These are phyloP conservation scores for Pythium vanterpoolii DNA, from an alignment of 352 stramenopile species.

Conservation along the genomic window DNA sequence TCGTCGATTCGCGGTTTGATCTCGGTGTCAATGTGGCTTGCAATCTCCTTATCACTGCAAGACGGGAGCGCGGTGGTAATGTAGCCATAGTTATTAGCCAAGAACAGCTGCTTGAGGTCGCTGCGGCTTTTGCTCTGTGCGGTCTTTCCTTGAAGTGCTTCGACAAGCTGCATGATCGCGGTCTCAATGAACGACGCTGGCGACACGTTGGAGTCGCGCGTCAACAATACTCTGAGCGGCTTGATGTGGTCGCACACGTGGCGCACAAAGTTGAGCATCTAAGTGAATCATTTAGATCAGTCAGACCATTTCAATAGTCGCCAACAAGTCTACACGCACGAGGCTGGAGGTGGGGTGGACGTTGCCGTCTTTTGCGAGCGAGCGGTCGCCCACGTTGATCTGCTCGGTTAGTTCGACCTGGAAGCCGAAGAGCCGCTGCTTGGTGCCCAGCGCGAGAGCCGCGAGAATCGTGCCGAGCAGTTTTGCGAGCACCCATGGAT, in stretches of 20 bases:
- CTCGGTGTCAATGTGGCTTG: constrained; percentile 46
- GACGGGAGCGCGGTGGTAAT: constrained; percentile 75
- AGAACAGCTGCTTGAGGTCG: constrained; percentile 83
- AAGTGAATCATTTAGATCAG: too few relatives aligned
- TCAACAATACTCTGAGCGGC: constrained; percentile 51
- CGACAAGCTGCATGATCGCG: constrained; percentile 64
- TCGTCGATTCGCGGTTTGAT: constrained; percentile 83
- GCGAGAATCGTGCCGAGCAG: constrained; percentile 35
- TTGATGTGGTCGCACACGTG: constrained; percentile 68
- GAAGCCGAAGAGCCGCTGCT: constrained; percentile 59
- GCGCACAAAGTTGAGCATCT: constrained; percentile 77
- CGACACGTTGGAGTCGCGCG: constrained; percentile 48
- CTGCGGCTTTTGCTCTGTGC: constrained; percentile 49
- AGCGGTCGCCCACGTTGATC: constrained; percentile 37
- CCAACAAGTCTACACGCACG: constrained; percentile 25
- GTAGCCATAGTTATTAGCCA: constrained; percentile 94
- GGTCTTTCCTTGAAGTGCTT: constrained; percentile 50
- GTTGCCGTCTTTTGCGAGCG: constrained; percentile 68
- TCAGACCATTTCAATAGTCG: not conserved
- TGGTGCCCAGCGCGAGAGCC: constrained; percentile 41
- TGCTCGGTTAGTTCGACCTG: constrained; percentile 60
- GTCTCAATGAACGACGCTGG: constrained; percentile 57
- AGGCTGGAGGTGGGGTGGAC: constrained; percentile 74
- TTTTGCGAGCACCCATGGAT: constrained; percentile 64
- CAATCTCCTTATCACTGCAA: constrained; percentile 50